Conservation (phyloP, 2,329 filamentous ascomycete genomes). For the Teratosphaeria viscida region DNA sequence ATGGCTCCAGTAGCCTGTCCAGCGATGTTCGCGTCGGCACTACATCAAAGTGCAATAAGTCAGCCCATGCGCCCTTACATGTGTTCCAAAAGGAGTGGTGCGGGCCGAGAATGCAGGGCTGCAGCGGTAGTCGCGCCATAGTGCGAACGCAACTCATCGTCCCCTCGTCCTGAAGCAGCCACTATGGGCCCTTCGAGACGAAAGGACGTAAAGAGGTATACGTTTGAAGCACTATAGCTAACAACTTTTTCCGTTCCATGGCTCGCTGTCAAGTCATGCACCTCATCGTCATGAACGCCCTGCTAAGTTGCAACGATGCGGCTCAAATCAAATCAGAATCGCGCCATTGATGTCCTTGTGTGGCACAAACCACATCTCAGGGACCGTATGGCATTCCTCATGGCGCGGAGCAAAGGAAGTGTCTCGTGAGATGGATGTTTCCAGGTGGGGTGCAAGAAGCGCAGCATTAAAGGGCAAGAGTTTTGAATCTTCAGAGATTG, state of each 20-base stretch:
- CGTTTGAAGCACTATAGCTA: slow-evolving; percentile 10
- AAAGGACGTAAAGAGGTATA: slow-evolving; percentile 12
- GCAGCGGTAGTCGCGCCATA: slow-evolving; percentile 3
- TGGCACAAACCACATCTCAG: neutral
- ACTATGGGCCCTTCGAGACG: slow-evolving; percentile 14
- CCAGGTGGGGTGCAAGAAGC: slow-evolving; percentile 28
- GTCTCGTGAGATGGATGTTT: neutral
- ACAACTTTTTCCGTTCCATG: slow-evolving; percentile 1
- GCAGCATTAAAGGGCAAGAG: slow-evolving; percentile 38
- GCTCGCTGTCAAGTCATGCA: neutral
- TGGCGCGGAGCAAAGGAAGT: neutral
- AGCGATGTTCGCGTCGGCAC: slow-evolving; percentile 79
- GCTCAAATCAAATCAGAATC: slow-evolving; percentile 11
- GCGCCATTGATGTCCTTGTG: slow-evolving; percentile 13
- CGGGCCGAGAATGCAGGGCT: neutral
- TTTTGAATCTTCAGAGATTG: slow-evolving; percentile 9
- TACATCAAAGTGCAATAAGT: slow-evolving; percentile 28
- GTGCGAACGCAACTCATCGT: slow-evolving; percentile 23
- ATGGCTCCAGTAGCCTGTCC: slow-evolving; percentile 92
- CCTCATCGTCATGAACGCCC: slow-evolving; percentile 14
- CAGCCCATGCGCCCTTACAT: slow-evolving; percentile 3
- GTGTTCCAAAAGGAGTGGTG: neutral
- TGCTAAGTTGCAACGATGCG: slow-evolving; percentile 8
- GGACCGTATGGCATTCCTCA: neutral
- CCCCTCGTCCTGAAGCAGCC: slow-evolving; percentile 17